Conservation (phyloP, 164 flowering plant species). For the Tinospora cordifolia region DNA sequence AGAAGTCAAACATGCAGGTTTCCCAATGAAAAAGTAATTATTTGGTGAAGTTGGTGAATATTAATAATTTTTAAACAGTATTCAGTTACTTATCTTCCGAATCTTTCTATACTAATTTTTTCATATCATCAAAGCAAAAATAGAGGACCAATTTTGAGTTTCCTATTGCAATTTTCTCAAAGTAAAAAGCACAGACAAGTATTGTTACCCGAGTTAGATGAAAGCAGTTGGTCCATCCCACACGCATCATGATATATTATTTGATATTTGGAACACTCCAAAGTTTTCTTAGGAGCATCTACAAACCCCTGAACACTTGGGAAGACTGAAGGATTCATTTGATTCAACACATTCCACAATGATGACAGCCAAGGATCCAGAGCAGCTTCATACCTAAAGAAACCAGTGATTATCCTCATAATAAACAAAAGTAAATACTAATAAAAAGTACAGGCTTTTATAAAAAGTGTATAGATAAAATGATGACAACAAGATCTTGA, state of each 20-base stretch:
- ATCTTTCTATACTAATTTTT: neutral
- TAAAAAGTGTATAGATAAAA: too few species aligned
- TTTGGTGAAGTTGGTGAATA: neutral
- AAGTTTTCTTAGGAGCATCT: conserved; percentile 27
- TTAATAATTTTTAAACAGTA: neutral
- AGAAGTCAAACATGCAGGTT: neutral
- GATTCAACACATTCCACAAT: conserved; percentile 54
- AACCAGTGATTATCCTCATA: neutral
- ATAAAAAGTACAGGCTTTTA: too few species aligned
- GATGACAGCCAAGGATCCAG: conserved; percentile 93
- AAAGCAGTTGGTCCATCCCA: conserved; percentile 20
- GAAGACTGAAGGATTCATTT: conserved; percentile 47
- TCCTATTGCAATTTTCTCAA: neutral
- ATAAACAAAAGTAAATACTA: too few species aligned
- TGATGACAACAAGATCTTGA: too few species aligned
- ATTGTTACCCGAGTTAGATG: conserved; percentile 41
- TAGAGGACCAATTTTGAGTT: neutral
- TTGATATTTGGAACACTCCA: conserved; percentile 58
- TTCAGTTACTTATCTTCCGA: neutral
- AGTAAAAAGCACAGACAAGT: neutral
- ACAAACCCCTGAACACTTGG: conserved; percentile 40
- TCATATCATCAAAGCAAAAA: neutral
- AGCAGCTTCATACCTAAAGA: conserved; percentile 84
- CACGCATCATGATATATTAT: conserved; percentile 48
- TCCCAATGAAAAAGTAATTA: neutral